Conservation (phyloP, 768 basidiomycete genomes). For the Kwoniella sp. region DNA sequence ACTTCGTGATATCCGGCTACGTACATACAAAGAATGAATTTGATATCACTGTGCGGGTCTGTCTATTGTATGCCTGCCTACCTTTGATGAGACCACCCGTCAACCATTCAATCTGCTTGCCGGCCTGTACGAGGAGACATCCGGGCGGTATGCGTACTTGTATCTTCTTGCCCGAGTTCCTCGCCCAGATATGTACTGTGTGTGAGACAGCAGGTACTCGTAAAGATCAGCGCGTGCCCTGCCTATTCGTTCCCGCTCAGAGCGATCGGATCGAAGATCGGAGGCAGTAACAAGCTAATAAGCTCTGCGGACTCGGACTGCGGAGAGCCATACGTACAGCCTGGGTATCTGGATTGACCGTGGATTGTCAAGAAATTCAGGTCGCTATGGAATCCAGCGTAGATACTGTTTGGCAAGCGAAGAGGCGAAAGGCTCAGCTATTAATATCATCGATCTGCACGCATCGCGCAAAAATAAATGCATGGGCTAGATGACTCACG, state of each 20-base stretch:
- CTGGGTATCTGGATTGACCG: conserved; percentile 50
- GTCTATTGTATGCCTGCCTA: no score
- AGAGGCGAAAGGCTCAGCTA: conserved; percentile 1
- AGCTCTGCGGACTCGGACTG: no score
- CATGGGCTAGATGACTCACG: conserved; percentile 25
- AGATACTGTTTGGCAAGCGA: conserved; percentile 62
- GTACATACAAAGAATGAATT: no score
- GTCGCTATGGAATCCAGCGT: conserved; percentile 93
- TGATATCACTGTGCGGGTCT: conserved; percentile 1
- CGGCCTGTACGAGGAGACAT: conserved; percentile 87
- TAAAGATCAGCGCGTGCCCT: no score
- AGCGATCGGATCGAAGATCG: no score
- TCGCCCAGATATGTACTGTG: conserved; percentile 86
- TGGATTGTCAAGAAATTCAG: conserved; percentile 73
- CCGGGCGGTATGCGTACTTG: conserved; percentile 81
- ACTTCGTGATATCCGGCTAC: conserved; percentile 91
- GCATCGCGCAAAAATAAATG: neutral
- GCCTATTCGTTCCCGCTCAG: no score
- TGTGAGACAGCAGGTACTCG: neutral
- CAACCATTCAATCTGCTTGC: conserved; percentile 90
- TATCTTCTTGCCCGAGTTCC: conserved; percentile 88
- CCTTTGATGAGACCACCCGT: conserved; percentile 69
- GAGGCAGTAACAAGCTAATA: no score
- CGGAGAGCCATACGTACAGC: conserved; percentile 26
- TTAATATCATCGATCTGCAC: neutral